Base-by-base conservation (phyloP, 495 filamentous ascomycete species). In the Daldinia loculata region DNA sequence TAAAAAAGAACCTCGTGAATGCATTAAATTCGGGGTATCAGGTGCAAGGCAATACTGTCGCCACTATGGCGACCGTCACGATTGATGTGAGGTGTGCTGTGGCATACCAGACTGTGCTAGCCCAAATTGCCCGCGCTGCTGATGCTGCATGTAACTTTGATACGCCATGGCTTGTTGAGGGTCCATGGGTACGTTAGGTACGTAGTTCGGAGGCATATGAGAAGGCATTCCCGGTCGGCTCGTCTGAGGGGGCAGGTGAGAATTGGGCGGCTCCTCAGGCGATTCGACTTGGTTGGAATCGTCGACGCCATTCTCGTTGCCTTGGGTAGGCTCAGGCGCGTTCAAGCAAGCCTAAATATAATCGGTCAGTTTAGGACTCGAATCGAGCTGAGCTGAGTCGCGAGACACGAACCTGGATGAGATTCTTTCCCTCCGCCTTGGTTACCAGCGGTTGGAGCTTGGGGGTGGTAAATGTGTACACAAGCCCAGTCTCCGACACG, bases 391-490 rank as follows among this genome's bases (percentile, higher is more conserved):
- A 56, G 7, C 24, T 12, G 32, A 48, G 11, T 63, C 50, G 62
- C 66, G 53, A 55, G 29, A 50, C 53, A 56, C 88, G 64, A 88
- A 98, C 96, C 90, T 99, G 96, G 66, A 99, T 99, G 43, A 99
- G 84, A 78, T 99, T 99, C 88, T 99, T 99, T 83, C 96, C 96
- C 80, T 99, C 96, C 9, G 96, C 90, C 86, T 99, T 99, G 70
- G 96, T 99, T 63, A 99, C 96, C 52, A 99, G 87, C 68, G 96
- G 96, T 84, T 99, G 96, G 39, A 99, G 90, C 85, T 99, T 99
- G 7, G 96, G 95, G 8, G 96, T 99, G 66, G 96, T 99, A 81
- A 99, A 99, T 67, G 96, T 99, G 80, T 99, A 99, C 74, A 99
- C 95, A 24, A 99, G 88, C 60, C 95, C 95, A 58, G 95, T 99